Conservation (phyloP, 257 asterid species). For the Gentiana dahurica region DNA sequence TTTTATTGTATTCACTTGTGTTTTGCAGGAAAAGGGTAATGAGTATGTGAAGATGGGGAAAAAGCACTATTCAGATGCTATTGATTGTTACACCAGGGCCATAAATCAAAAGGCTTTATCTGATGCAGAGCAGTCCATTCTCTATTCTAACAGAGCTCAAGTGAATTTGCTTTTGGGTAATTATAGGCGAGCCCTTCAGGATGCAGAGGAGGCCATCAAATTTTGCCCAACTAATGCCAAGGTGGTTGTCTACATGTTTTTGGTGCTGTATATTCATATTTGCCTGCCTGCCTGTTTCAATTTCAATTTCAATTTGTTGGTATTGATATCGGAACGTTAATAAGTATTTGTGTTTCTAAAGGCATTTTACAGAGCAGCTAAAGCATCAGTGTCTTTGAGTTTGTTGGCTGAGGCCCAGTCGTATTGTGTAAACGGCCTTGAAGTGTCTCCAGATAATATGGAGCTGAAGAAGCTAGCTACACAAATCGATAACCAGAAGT, state of each 20-base stretch:
- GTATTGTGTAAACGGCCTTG: slow-evolving; percentile 61
- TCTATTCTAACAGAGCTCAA: slow-evolving; percentile 87
- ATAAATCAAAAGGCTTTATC: slow-evolving; percentile 75
- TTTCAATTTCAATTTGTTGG: neutral
- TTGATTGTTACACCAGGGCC: slow-evolving; percentile 89
- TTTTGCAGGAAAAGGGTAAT: slow-evolving; percentile 74
- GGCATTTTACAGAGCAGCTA: slow-evolving; percentile 84
- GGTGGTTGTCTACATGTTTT: slow-evolving; percentile 29
- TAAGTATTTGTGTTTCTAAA: slow-evolving; percentile 12
- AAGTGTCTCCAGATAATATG: slow-evolving; percentile 58
- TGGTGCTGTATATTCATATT: slow-evolving; percentile 3
- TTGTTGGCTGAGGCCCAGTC: slow-evolving; percentile 64
- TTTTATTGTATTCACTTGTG: too few relatives aligned
- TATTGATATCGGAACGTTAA: neutral
- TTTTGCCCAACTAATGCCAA: slow-evolving; percentile 56
- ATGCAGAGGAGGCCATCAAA: slow-evolving; percentile 74
- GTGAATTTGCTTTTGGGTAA: slow-evolving; percentile 78
- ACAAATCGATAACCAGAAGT: slow-evolving; percentile 38
- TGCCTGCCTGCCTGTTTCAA: neutral
- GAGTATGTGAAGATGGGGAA: slow-evolving; percentile 75
- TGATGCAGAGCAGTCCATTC: slow-evolving; percentile 52
- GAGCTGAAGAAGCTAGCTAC: slow-evolving; percentile 62
- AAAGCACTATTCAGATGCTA: slow-evolving; percentile 68
- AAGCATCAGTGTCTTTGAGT: slow-evolving; percentile 65
- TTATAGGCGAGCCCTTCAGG: slow-evolving; percentile 70